Evolutionary conservation across 2,329 filamentous ascomycete species (phyloP), one percentile per base, ranked within the genome.

Genomic region (Cladobotryum protrusum): DNA sequence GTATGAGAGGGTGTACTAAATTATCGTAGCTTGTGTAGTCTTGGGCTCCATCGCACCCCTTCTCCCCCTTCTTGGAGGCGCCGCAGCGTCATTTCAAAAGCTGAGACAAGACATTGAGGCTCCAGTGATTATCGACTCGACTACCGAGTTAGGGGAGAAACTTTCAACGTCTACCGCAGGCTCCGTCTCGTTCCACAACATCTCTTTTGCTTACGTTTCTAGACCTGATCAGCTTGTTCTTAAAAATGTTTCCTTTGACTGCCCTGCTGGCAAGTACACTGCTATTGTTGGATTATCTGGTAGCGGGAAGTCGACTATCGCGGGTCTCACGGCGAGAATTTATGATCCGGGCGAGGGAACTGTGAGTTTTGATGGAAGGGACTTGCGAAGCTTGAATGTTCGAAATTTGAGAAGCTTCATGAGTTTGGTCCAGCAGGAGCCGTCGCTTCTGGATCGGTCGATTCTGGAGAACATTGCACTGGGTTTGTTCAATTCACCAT

Each of bases 21-120:
- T 8, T 8, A 9, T 8, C 24, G 24, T 29, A 72, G 72, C 80
- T 20, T 81, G 80, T 8, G 78, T 86, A 44, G 74, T 85, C 33
- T 71, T 86, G 19, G 80, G 82, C 29, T 75, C 77, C 47, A 79
- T 85, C 45, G 81, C 81, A 0, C 83, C 83, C 0, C 75, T 85
- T 44, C 66, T 86, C 13, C 79, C 82, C 13, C 75, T 82, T 11
- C 77, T 86, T 32, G 76, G 77, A 2, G 71, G 75, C 32, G 81
- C 82, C 1, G 73, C 79, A 2, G 72, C 78, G 2, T 67, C 82
- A 1, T 87, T 78, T 56, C 66, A 76, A 49, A 80, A 82, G 45
- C 66, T 87, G 5, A 71, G 72, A 13, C 68, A 73, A 33, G 81
- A 83, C 41, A 82, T 86, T 44, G 72, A 82, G 13, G 71, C 72